Evolutionary conservation across 768 basidiomycete genomes (phyloP), one percentile per base, ranked within the genome.

Genomic region (Pulveroboletus ravenelii): DNA sequence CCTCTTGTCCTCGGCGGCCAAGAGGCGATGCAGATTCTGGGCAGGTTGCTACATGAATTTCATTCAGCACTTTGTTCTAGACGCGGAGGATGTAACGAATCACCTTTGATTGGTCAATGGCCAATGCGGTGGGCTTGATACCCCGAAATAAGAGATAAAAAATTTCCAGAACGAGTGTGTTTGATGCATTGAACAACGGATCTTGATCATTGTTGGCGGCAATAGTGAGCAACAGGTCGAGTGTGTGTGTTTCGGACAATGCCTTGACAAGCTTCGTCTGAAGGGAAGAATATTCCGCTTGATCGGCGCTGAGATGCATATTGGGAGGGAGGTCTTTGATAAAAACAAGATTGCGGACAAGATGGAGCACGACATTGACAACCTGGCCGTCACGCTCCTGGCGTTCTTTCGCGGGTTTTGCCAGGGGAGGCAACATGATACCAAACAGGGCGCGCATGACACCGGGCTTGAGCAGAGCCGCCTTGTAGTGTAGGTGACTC

Each of bases 281-380:
- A 13, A 97, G 72, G 8, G 78, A 73, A 0, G 91, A 81, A 54
- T 84, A 79, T 60, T 93, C 90, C 8, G 84, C 84, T 54, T 86
- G 85, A 62, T 94, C 88, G 10, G 86, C 77, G 53, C 86, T 91
- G 20, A 78, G 71, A 53, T 83, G 76, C 43, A 80, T 80, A 54
- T 89, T 86, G 36, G 81, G 70, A 0, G 87, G 84, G 3, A 82
- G 78, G 70, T 98, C 95, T 59, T 85, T 85, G 74, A 98, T 93
- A 64, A 94, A 92, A 1, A 87, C 81, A n/a, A 98, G 80, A 64
- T 99, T 99, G 50, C 96, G 84, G 46, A 96, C 75, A 54, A 95
- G 78, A 65, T 96, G 87, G 12, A 99, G 75, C 12, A 95, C 76
- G 48, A 99, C 80, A 47, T 86, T 89, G 63, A 97, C 83, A 54